Base-by-base conservation (phyloP, 768 basidiomycete genomes). In the Suillus clintonianus region DNA sequence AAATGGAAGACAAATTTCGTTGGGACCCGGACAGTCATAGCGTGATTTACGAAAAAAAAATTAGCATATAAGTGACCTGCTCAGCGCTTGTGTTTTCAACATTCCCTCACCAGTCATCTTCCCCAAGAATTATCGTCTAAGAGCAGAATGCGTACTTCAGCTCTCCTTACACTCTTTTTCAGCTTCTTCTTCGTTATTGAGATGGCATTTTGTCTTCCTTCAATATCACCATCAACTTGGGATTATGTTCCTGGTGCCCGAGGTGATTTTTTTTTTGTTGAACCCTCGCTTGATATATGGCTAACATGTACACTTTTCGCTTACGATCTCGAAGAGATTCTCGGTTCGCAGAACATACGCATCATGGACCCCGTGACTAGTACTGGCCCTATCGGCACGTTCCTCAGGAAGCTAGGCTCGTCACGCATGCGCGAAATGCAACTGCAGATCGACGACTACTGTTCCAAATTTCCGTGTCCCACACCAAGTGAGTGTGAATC, bases 81-180 rank as follows among this genome's bases (percentile, higher is more conserved):
- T 27, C 24, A 5, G 17, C 55, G 17, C 5, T 19, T 22, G 5
- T 15, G 3, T 41, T 41, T 57, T 19, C 39, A 19, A 22, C 56
- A 5, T 57, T 27, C 17, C 39, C 17, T 17, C 34, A 7, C 50
- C 48, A 24, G 9, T 51, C 15, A 19, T 32, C 37, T 17, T 15
- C 22, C 37, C 7, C 54, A 34, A 34, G 11, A 36, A 55, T 36
- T 54, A 56, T 57, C 56, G 10, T 57, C 56, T 13, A 41, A 57
- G 56, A 41, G 34, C 56, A 57, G 39, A 57, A 57, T 57, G 56
- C 56, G 56, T 17, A 42, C 27, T 27, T 57, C 56, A 27, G 39
- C 56, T 57, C 37, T 57, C 56, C 27, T 27, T 41, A 41, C 56
- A 19, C 56, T 57, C 56, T 57, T 57, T 57, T 57, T 41, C 24